These are phyloP conservation scores for Heterobasidion parviporum DNA, from an alignment of 1,284 basidiomycete genomes.

Conservation along the genomic window DNA sequence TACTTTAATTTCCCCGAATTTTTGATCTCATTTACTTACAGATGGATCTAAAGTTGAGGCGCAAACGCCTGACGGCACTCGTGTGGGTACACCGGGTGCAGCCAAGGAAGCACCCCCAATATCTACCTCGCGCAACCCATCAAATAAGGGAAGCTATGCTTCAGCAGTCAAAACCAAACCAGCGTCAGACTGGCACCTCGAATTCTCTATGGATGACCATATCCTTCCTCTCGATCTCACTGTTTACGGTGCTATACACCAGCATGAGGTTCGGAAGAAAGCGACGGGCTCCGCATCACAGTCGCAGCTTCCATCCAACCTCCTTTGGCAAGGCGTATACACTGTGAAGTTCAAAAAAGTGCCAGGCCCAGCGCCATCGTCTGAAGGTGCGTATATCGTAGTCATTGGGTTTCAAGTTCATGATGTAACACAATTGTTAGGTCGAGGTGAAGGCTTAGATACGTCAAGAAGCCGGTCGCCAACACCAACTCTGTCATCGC, in stretches of 20 bases:
- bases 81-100: conserved; percentile 80
- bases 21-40: conserved; percentile 16
- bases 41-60: conserved; percentile 90
- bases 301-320: conserved; percentile 47
- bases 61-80: conserved; percentile 92
- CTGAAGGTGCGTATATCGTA: conserved; percentile 41
- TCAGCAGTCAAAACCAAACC: conserved; percentile 89
- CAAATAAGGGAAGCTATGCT: conserved; percentile 75
- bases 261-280: conserved; percentile 73
- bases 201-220: conserved; percentile 89
- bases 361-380: conserved; percentile 63
- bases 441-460: conserved; percentile 20
- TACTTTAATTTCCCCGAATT: neutral
- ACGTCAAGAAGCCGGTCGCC: conserved; percentile 46
- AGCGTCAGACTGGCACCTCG: conserved; percentile 89
- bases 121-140: conserved; percentile 28
- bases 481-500: conserved; percentile 59
- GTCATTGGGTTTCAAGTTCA: neutral
- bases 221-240: conserved; percentile 81
- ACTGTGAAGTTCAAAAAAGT: conserved; percentile 93
- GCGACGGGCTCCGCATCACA: conserved; percentile 29
- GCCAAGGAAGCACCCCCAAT: conserved; percentile 24
- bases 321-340: conserved; percentile 86
- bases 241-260: conserved; percentile 93
- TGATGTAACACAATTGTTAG: conserved; percentile 14